A percentile compares a stretch with the other conserved stretches of the same genome.
phyloP scores from a whole-genome alignment of 345 rosid species.

The Jatropha curcas region DNA sequence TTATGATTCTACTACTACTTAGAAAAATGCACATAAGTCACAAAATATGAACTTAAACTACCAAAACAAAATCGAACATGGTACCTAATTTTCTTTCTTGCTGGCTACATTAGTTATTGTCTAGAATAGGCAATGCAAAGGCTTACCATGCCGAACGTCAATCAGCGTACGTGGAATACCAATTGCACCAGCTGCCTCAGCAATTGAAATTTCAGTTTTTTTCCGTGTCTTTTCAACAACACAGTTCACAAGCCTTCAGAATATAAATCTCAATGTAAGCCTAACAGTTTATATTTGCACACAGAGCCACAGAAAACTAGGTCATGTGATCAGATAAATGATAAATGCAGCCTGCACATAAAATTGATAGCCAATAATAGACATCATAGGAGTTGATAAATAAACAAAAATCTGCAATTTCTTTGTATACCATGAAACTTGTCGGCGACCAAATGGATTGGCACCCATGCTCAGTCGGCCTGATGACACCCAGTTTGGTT shows the following conservation, averaged over 20 bases:
- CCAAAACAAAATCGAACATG: not conserved
- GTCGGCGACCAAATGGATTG: not conserved
- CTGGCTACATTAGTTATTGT: not conserved
- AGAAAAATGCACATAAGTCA: not conserved
- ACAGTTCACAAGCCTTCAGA: constrained; percentile 88
- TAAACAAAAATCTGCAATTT: not conserved
- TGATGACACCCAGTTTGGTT: no score
- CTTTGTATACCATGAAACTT: not conserved
- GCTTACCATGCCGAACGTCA: constrained; percentile 92
- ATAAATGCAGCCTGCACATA: not conserved
- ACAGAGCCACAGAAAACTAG: not conserved
- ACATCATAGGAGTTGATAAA: not conserved
- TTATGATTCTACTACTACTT: not conserved
- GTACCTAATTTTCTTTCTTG: not conserved
- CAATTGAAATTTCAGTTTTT: constrained; percentile 67
- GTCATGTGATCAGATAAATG: not conserved
- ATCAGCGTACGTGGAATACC: constrained; percentile 83
- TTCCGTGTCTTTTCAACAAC: constrained; percentile 83
- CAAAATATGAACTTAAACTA: not conserved
- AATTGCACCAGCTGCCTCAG: constrained; percentile 78
- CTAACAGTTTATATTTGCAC: not conserved
- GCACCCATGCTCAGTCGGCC: not conserved
- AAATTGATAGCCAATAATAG: not conserved
- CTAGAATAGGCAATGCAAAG: not conserved
- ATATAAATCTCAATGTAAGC: not conserved